These are phyloP conservation scores for Phoma herbarum DNA, from an alignment of 2,329 filamentous ascomycete genomes.

Conservation along the genomic window DNA sequence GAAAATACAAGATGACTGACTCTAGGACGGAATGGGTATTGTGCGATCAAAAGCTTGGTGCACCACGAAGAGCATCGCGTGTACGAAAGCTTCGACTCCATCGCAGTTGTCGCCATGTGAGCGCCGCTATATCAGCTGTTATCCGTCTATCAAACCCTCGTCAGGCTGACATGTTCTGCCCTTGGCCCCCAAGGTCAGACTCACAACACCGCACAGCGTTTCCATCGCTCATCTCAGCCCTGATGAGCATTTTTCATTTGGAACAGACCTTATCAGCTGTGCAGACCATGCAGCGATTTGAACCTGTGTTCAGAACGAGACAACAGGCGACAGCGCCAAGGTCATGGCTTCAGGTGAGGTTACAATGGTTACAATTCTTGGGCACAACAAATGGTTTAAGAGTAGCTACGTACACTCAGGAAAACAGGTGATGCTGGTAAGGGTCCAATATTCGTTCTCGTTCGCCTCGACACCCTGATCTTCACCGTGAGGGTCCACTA, in stretches of 20 bases:
- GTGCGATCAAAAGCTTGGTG: neutral
- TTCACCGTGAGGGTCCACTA: neutral
- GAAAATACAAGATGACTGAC: neutral
- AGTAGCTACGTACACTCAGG: neutral
- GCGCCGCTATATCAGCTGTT: neutral
- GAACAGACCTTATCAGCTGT: too few species aligned
- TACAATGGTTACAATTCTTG: neutral
- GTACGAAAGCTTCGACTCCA: neutral
- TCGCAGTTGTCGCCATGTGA: neutral
- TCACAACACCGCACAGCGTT: neutral
- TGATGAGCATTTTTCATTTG: too few species aligned
- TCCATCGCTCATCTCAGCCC: too few species aligned
- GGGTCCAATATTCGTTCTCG: neutral
- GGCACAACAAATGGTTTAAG: neutral
- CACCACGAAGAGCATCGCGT: neutral
- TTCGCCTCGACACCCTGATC: neutral
- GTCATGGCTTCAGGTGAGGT: neutral
- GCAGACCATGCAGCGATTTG: neutral
- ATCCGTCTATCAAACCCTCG: neutral
- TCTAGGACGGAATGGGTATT: neutral
- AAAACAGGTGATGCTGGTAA: neutral
- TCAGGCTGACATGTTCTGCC: neutral
- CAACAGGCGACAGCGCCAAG: neutral
- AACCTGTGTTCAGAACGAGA: neutral
- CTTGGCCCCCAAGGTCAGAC: neutral